These are phyloP conservation scores for Lyophyllum shimeji DNA, from an alignment of 768 basidiomycete species.

Conservation along the genomic window DNA sequence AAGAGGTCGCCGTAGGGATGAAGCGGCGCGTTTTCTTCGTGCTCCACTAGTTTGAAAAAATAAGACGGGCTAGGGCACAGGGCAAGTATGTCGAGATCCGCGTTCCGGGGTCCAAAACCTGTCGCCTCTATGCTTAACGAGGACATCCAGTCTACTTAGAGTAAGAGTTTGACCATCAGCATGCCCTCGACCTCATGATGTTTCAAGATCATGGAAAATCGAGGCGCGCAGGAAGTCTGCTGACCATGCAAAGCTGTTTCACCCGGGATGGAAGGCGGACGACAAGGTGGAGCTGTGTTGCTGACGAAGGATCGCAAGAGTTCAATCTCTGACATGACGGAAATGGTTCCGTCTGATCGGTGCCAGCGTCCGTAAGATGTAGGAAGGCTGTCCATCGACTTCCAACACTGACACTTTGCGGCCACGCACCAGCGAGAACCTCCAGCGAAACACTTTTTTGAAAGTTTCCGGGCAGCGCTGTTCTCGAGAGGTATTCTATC, in stretches of 20 bases:
- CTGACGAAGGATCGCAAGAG: background rate
- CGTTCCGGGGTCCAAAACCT: background rate
- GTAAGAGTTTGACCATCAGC: background rate
- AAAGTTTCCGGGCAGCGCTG: no score
- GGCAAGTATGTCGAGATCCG: background rate
- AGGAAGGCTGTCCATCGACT: background rate
- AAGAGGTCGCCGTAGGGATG: background rate
- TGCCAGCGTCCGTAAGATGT: background rate
- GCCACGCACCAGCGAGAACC: background rate
- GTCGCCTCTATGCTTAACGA: background rate
- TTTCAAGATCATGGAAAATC: conserved; percentile 2
- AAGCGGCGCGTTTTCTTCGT: background rate
- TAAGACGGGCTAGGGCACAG: background rate
- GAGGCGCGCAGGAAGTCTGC: background rate
- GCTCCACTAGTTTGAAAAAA: background rate
- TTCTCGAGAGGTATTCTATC: no score
- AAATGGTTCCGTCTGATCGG: background rate
- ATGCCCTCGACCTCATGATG: background rate
- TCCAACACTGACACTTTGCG: background rate
- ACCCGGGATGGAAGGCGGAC: background rate
- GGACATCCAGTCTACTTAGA: background rate
- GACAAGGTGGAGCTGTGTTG: background rate
- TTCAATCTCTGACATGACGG: background rate
- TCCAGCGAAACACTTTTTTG: no score
- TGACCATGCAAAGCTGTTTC: background rate